Base-by-base conservation (phyloP, 108 stramenopile species). In the Pseudonitzschia pungens region DNA sequence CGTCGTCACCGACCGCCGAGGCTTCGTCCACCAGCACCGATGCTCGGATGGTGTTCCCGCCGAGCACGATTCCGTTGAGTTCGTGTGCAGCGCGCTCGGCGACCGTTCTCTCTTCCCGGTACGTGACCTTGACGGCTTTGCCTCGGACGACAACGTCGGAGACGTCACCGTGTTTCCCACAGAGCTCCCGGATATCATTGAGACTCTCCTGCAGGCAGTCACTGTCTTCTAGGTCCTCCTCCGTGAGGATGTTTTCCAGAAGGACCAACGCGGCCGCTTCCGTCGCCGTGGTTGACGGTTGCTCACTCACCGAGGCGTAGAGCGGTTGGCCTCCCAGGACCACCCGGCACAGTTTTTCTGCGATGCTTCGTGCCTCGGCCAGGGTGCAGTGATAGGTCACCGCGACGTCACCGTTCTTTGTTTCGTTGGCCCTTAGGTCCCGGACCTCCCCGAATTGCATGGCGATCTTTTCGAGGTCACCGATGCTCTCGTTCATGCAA, bases 161-260 rank as follows among this genome's bases (percentile, higher is more conserved):
- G 12, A 87, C 58, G 0, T 24, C 40, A 8, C 83, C 80, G 66
- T 81, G 41, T 48, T 56, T 31, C 22, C 40, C 56, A 28, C 79
- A 80, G 59, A 94, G 53, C 45, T 77, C 79, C 55, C 77, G 80
- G 36, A 94, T 83, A 51, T 94, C 91, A 45, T 78, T 73, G 28
- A 90, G 42, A 53, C 85, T 86, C 65, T 94, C 93, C 28, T 80
- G 74, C 41, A 94, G 74, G 48, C 89, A 90, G 26, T 94, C 90
- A 45, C 82, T 76, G 50, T 94, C 93, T 40, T 86, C 83, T 22
- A 87, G 86, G 76, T 94, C 93, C 74, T 94, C 93, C n/a, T 88
- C 81, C 10, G 81, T 86, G 44, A 94, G 69, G 44, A 90, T 75
- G 54, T 94, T 89, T 53, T 83, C 68, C 10, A 89, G 80, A 20